Conservation (phyloP, 331 rosid genomes). For the Erythrophleum ivorense region DNA sequence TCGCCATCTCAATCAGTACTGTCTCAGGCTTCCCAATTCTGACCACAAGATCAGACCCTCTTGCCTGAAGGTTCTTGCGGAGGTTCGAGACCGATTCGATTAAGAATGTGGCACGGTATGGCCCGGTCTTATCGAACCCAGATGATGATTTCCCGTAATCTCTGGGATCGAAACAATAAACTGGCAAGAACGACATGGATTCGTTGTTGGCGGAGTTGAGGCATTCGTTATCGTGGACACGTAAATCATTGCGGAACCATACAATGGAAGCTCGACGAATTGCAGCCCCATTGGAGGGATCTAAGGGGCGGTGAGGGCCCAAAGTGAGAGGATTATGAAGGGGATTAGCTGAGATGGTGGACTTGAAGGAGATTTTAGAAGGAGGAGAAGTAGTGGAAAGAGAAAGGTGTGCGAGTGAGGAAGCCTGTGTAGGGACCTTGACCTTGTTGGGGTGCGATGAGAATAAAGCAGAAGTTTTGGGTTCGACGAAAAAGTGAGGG, state of each 20-base stretch:
- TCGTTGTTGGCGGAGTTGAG: constrained; percentile 79
- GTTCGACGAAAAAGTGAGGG: constrained; percentile 55
- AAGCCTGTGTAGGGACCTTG: constrained; percentile 86
- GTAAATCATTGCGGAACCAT: constrained; percentile 95
- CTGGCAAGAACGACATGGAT: constrained; percentile 83
- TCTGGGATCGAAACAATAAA: constrained; percentile 91
- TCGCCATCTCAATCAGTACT: constrained; percentile 78
- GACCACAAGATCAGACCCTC: constrained; percentile 93
- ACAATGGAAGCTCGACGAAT: constrained; percentile 82
- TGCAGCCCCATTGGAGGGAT: constrained; percentile 84
- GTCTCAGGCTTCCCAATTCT: constrained; percentile 86
- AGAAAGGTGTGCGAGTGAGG: constrained; percentile 77
- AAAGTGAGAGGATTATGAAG: constrained; percentile 70
- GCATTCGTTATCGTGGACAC: constrained; percentile 84
- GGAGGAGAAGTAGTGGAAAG: constrained; percentile 62
- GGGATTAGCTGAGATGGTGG: constrained; percentile 77
- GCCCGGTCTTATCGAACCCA: constrained; percentile 94
- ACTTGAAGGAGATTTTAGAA: constrained; percentile 66
- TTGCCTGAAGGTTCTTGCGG: constrained; percentile 68
- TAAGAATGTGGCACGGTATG: constrained; percentile 80
- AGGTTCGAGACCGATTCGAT: constrained; percentile 84
- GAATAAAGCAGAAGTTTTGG: constrained; percentile 54
- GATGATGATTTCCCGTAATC: constrained; percentile 90
- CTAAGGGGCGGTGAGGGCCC: constrained; percentile 80
- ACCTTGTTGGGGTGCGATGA: constrained; percentile 60